A percentile compares a stretch with the other conserved stretches of the same genome.
These are phyloP conservation scores for Monosporascus sp. DNA, from an alignment of 2,329 filamentous ascomycete species.

Conservation along the genomic window DNA sequence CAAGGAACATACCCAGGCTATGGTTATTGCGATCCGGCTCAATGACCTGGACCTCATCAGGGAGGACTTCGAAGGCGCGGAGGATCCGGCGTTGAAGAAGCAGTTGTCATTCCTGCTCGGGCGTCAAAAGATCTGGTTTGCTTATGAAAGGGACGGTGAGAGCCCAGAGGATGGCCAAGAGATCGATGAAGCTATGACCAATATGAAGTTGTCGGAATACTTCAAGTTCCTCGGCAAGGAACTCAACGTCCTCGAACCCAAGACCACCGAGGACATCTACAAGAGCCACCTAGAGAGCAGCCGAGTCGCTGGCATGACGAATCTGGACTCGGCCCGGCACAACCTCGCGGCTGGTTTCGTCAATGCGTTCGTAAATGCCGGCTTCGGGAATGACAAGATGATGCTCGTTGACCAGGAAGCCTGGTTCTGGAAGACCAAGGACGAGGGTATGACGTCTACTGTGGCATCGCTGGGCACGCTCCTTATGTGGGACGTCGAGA, in stretches of 20 bases:
- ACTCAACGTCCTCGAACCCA: constrained; percentile 92
- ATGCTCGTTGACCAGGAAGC: constrained; percentile 86
- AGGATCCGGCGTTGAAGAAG: constrained; percentile 79
- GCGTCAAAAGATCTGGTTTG: constrained; percentile 82
- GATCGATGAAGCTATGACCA: constrained; percentile 78
- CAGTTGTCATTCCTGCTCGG: constrained; percentile 92
- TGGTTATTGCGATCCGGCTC: constrained; percentile 87
- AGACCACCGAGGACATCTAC: constrained; percentile 97
- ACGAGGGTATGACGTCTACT: constrained; percentile 95
- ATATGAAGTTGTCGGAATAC: constrained; percentile 81
- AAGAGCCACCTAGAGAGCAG: constrained; percentile 97
- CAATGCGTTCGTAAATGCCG: constrained; percentile 94
- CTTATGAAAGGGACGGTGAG: constrained; percentile 56
- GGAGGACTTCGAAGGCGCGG: constrained; percentile 72
- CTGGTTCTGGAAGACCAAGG: constrained; percentile 99
- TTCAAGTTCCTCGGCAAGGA: constrained; percentile 95
- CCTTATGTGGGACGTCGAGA: constrained; percentile 89
- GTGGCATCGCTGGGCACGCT: constrained; percentile 90
- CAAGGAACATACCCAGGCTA: constrained; percentile 88
- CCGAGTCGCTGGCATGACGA: constrained; percentile 86
- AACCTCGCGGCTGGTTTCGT: constrained; percentile 95
- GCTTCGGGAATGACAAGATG: constrained; percentile 94
- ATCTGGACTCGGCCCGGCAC: constrained; percentile 90
- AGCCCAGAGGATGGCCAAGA: constrained; percentile 67
- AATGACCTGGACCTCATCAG: constrained; percentile 83